Conservation (phyloP, 2,329 filamentous ascomycete species). For the Bipolaris victoriae region DNA sequence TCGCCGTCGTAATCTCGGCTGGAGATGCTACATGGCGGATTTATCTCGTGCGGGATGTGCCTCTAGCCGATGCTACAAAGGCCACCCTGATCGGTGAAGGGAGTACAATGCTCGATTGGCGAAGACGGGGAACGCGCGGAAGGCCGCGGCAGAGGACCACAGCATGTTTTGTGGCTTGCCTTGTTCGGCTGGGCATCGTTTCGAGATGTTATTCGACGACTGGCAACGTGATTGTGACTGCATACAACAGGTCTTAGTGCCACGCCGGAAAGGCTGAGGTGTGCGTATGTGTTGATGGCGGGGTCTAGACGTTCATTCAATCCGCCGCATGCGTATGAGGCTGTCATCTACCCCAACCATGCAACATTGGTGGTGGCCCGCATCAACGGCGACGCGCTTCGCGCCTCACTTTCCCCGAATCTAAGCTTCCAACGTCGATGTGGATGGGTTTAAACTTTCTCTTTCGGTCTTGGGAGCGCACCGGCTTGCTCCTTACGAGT, state of each 20-base stretch:
- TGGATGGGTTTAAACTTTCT: not conserved
- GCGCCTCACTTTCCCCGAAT: slow-evolving; percentile 1
- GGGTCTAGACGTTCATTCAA: slow-evolving; percentile 3
- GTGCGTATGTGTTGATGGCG: not conserved
- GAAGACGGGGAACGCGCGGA: slow-evolving; percentile 6
- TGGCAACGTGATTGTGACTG: slow-evolving; percentile 5
- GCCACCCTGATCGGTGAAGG: slow-evolving; percentile 16
- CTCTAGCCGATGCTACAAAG: slow-evolving; percentile 22
- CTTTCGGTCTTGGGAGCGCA: not conserved
- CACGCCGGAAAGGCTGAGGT: not conserved
- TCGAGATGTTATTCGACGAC: slow-evolving; percentile 10
- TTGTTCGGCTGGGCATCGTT: slow-evolving; percentile 3
- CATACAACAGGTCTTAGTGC: not conserved
- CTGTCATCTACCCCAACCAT: not conserved
- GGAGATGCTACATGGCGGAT: slow-evolving; percentile 1
- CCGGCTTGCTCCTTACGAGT: not conserved
- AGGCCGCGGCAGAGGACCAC: not conserved
- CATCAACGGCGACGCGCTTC: not conserved
- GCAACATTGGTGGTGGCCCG: not conserved
- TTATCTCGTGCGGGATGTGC: slow-evolving; percentile 21
- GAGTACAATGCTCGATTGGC: slow-evolving; percentile 15
- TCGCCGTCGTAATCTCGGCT: slow-evolving; percentile 12
- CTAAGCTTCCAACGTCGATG: not conserved
- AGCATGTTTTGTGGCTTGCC: slow-evolving; percentile 7
- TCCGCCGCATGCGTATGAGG: not conserved